Conservation (phyloP, 768 basidiomycete genomes). For the Hydnomerulius pinastri region DNA sequence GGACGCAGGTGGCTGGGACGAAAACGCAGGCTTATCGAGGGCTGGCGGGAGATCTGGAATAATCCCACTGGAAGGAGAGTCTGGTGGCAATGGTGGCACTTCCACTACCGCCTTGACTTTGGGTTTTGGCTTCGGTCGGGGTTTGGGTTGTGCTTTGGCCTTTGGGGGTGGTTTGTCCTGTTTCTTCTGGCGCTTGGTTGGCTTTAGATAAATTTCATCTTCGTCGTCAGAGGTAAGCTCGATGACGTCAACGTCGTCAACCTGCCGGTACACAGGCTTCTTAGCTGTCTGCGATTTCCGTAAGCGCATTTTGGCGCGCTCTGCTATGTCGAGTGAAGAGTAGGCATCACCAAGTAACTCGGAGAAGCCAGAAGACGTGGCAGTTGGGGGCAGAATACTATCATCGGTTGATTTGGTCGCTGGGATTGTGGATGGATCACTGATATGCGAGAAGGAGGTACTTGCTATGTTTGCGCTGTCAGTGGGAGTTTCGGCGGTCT, state of each 20-base stretch:
- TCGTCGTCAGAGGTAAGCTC: constrained; percentile 49
- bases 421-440: constrained; percentile 15
- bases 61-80: constrained; percentile 14
- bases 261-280: constrained; percentile 1
- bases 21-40: constrained; percentile 25
- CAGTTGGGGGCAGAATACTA: constrained; percentile 19
- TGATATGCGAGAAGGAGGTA: constrained; percentile 24
- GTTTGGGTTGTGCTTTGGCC: constrained; percentile 25
- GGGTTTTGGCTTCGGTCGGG: constrained; percentile 26
- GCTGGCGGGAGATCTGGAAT: constrained; percentile 30
- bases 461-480: neutral
- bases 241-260: constrained; percentile 38
- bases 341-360: constrained; percentile 18
- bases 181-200: constrained; percentile 32
- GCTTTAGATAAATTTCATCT: constrained; percentile 38
- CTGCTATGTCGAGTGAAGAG: constrained; percentile 47
- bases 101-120: constrained; percentile 16
- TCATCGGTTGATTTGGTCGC: constrained; percentile 16
- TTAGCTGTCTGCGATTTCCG: constrained; percentile 32
- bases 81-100: constrained; percentile 19
- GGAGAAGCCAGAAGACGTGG: constrained; percentile 10
- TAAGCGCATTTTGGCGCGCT: constrained; percentile 58
- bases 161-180: constrained; percentile 30
- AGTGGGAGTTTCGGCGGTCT: constrained; percentile 9
- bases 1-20: constrained; percentile 38